A percentile compares a stretch with the other conserved stretches of the same genome.
phyloP scores from a whole-genome alignment of 129 eudicot species.

The Flaveria trinervia region DNA sequence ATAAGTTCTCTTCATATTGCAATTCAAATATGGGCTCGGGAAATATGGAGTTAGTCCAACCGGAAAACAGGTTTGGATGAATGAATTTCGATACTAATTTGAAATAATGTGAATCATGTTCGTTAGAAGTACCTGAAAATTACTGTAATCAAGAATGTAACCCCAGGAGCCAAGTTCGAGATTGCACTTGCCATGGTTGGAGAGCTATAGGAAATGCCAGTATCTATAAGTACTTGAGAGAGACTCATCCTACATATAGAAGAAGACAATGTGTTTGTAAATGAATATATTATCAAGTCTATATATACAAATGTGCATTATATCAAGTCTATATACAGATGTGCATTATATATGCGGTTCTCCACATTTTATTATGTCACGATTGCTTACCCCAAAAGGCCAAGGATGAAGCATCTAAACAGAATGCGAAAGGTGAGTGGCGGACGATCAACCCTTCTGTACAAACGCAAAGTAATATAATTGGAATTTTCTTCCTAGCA shows the following conservation, averaged over 20 bases:
- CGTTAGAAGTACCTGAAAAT: conserved; percentile 21
- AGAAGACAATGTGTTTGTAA: too few species aligned
- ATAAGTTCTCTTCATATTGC: too few species aligned
- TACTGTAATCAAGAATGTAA: conserved; percentile 39
- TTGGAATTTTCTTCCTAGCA: too few species aligned
- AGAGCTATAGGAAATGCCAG: conserved; percentile 34
- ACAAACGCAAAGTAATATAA: neutral
- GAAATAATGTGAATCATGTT: neutral
- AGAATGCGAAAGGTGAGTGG: conserved; percentile 29
- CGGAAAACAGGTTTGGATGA: too few species aligned
- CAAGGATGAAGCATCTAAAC: conserved; percentile 40
- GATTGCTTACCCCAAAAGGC: conserved; percentile 36
- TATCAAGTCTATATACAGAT: too few species aligned
- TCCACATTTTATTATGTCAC: neutral
- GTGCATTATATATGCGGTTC: too few species aligned
- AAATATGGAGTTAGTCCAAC: too few species aligned
- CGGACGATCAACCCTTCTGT: conserved; percentile 30
- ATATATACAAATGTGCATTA: too few species aligned
- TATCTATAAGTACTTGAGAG: conserved; percentile 18
- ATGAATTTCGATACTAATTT: neutral
- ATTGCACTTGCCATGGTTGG: conserved; percentile 43
- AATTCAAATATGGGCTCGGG: too few species aligned
- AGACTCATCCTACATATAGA: conserved; percentile 33
- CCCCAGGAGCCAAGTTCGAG: conserved; percentile 31
- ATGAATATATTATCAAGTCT: too few species aligned